Conservation (phyloP, 1,284 basidiomycete species). For the Ceratobasidium sp. region DNA sequence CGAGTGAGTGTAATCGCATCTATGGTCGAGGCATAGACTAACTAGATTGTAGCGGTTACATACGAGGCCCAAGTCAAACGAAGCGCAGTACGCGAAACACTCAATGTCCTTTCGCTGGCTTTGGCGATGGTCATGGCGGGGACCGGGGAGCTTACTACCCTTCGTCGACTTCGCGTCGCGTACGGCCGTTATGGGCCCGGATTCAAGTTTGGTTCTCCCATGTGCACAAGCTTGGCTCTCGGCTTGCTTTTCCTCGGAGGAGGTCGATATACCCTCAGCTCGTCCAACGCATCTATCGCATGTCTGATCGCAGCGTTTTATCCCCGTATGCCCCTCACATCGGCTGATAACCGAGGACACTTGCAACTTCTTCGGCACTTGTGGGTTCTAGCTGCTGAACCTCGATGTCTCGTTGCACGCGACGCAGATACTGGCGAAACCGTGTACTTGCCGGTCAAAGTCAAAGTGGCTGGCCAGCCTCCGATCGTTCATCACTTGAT, state of each 20-base stretch:
- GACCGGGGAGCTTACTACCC: conserved; percentile 89
- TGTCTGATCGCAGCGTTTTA: conserved; percentile 90
- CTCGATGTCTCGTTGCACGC: conserved; percentile 86
- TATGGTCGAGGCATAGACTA: conserved; percentile 30
- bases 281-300: conserved; percentile 89
- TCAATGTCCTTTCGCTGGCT: conserved; percentile 86
- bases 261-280: conserved; percentile 91
- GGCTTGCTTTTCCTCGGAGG: conserved; percentile 94
- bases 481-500: conserved; percentile 71
- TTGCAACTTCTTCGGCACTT: conserved; percentile 93
- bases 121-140: conserved; percentile 95
- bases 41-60: conserved; percentile 60
- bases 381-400: conserved; percentile 95
- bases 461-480: conserved; percentile 71
- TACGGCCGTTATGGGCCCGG: conserved; percentile 87
- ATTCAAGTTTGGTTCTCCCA: conserved; percentile 87
- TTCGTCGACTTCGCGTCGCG: conserved; percentile 86
- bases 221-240: conserved; percentile 89
- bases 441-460: conserved; percentile 89
- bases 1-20: conserved; percentile 15
- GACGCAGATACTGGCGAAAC: conserved; percentile 90
- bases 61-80: conserved; percentile 88
- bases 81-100: conserved; percentile 83
- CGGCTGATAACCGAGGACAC: conserved; percentile 89
- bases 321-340: conserved; percentile 79